Evolutionary conservation across 805 yeast genomes (phyloP), one percentile per base, ranked within the genome.

Genomic region (Kluyveromyces lactis): DNA sequence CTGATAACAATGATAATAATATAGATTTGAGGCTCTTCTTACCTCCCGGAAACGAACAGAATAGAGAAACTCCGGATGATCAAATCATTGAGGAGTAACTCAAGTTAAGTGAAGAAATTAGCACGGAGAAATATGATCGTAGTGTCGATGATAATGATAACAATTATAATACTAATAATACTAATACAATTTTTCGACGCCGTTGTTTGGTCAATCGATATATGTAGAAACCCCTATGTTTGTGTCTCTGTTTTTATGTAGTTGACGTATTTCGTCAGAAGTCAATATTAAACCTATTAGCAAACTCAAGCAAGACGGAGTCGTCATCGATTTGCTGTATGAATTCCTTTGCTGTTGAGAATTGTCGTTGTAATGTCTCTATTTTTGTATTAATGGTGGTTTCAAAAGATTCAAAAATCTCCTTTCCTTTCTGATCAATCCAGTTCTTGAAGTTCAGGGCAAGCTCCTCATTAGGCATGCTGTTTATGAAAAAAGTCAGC

Each of bases 361-460:
- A 56, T 15, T 50, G 40, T n/a, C 42, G 46, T 42, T 61, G 64
- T 12, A 77, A 49, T 9, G 53, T 47, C 15, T 58, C 51, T 15
- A 81, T 49, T 3, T 86, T 86, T 23, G 65, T 55, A 19, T 67
- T 64, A 31, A 74, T 70, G 42, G 79, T 79, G 1, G 48, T 52
- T 32, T 65, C 68, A 48, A 79, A 73, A 12, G 65, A 64, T 13
- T 60, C 51, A 16, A 78, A 57, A 66, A 82, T 68, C 24, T 56
- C 60, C 4, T 67, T 64, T 26, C 77, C 66, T 21, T 71, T 69
- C 21, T 65, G 64, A 26, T 65, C 55, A 4, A 83, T 60, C 95
- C 95, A 86, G 43, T 81, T 74, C 36, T 69, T 67, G n/a, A 86
- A 72, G 0, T 82, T 74, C 81, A 80, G 76, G 10, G 73, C 67